Evolutionary conservation across 192 early-diverging fungal genomes (phyloP), one percentile per base, ranked within the genome.

Genomic region (Phycomyces nitens): DNA sequence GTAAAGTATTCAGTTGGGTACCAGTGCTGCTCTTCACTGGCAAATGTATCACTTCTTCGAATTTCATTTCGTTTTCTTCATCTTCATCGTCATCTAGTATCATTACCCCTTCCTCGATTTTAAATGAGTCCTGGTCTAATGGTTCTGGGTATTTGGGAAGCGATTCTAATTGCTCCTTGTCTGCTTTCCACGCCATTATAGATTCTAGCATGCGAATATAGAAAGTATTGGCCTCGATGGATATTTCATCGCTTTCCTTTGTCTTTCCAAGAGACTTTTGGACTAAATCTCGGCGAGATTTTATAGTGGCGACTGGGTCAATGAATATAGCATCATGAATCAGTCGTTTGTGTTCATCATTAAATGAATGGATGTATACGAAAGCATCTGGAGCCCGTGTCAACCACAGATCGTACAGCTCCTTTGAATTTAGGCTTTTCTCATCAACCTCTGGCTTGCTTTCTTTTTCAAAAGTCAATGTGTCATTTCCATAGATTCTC

Each of bases 191-290:
- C 23, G 34, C 24, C 8, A 68, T n/a, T 3, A 68, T 61, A 15
- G 53, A 65, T 14, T 68, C 64, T 34, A 86, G 40, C 41, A 86
- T 77, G 0, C 47, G 39, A 15, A 53, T 53, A 67, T 75, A 75
- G 59, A 78, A 86, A 7, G 29, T 34, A 1, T 79, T 53, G 15
- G 75, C 53, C 16, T 81, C 73, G 5, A 62, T 59, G 1, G 59
- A 60, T 11, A 65, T 5, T 0, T 53, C 63, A 40, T 86, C 79
- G 20, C 67, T 62, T n/a, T 61, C 66, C 2, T 38, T 77, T 9
- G 71, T 62, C 52, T 86, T 86, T 8, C 77, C 84, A 10, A 71
- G 58, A 42, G 72, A 74, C 24, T 77, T 78, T 26, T 42, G 53
- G 0, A 69, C 64, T 7, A 69, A 69, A 6, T 55, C 63, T 14